Evolutionary conservation across 2,329 filamentous ascomycete genomes (phyloP).

Genomic region (Fusarium begoniae): DNA sequence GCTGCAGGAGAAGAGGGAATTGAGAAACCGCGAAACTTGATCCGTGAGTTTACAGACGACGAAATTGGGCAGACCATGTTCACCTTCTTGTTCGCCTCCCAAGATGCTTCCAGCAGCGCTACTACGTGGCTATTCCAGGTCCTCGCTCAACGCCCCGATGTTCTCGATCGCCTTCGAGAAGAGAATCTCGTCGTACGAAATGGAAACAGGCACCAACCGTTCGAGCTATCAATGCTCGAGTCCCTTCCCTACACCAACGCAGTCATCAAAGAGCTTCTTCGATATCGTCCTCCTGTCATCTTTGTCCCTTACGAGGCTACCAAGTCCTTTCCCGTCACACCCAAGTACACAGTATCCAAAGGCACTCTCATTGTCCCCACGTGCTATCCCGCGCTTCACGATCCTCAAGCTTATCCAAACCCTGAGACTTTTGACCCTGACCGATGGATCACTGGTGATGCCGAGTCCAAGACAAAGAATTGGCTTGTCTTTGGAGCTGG

Average conservation of each 20-base stretch:
- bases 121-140: constrained; percentile 64
- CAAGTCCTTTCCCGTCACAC: constrained; percentile 57
- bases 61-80: constrained; percentile 62
- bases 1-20: constrained; percentile 61
- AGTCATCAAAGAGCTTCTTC: constrained; percentile 63
- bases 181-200: constrained; percentile 57
- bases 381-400: constrained; percentile 61
- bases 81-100: constrained; percentile 63
- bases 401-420: constrained; percentile 57
- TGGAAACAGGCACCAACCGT: constrained; percentile 52
- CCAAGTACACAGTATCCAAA: constrained; percentile 59
- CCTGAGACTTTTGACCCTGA: constrained; percentile 60
- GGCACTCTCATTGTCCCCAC: constrained; percentile 61
- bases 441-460: constrained; percentile 62
- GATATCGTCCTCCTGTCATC: constrained; percentile 62
- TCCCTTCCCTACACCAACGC: constrained; percentile 61
- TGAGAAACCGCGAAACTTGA: constrained; percentile 57
- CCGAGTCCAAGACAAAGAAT: constrained; percentile 60
- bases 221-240: constrained; percentile 58
- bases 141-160: constrained; percentile 60
- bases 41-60: constrained; percentile 59
- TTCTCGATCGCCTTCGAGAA: constrained; percentile 55
- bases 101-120: constrained; percentile 62
- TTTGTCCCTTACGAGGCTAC: constrained; percentile 62
- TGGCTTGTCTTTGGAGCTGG: constrained; percentile 64